phyloP scores from a whole-genome alignment of 306 rosid species.

The Cucurbita ficifolia region DNA sequence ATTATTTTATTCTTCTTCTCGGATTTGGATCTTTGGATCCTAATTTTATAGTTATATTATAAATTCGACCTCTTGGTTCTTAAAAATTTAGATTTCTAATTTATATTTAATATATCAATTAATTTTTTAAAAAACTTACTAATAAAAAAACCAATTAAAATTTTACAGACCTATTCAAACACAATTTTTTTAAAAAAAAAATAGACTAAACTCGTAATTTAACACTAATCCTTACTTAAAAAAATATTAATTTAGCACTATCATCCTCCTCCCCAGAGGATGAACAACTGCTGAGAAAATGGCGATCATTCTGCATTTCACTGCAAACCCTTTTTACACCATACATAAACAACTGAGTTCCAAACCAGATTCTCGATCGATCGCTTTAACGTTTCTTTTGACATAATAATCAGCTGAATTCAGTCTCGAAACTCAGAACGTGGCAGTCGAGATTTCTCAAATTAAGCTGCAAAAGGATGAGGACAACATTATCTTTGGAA shows the following conservation, averaged over 20 bases:
- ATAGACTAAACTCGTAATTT: no score
- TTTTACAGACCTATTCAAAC: no score
- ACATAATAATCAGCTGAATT: constrained; percentile 22
- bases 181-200: no score
- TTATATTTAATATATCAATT: no score
- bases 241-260: no score
- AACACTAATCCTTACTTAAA: no score
- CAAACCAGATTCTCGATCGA: not conserved
- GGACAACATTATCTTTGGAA: not conserved
- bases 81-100: no score
- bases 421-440: constrained; percentile 64
- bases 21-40: not conserved
- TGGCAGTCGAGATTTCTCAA: constrained; percentile 74
- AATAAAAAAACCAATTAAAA: no score
- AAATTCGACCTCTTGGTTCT: no score
- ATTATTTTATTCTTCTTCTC: no score
- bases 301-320: not conserved
- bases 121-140: no score
- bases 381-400: not conserved
- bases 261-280: not conserved
- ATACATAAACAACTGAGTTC: not conserved
- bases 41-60: no score
- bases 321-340: not conserved
- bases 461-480: constrained; percentile 51
- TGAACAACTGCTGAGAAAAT: not conserved